phyloP scores from a whole-genome alignment of 2,329 filamentous ascomycete genomes.

The Penicillium sclerotigenum region DNA sequence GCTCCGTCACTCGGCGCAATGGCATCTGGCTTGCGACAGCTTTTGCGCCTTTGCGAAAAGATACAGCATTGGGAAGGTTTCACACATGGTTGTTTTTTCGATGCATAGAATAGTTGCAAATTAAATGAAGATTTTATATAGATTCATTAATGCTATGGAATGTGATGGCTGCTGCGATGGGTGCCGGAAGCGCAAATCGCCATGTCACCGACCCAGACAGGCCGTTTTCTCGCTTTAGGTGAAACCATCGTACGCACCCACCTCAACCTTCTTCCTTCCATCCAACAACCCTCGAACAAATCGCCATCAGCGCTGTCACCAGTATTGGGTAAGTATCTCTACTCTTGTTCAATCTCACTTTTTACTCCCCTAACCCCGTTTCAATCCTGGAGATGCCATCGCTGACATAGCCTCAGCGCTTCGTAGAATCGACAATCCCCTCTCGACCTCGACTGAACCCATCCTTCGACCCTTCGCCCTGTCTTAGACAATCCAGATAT shows the following conservation, averaged over 20 bases:
- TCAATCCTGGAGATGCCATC: constrained; percentile 34
- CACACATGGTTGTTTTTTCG: constrained; percentile 2
- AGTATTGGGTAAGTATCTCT: constrained; percentile 16
- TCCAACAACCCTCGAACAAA: constrained; percentile 13
- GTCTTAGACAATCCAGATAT: constrained; percentile 19
- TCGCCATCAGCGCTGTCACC: constrained; percentile 8
- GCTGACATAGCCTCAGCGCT: constrained; percentile 41
- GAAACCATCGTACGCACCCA: constrained; percentile 41
- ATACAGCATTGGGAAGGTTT: neutral
- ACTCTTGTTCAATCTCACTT: constrained; percentile 13
- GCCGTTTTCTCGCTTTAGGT: constrained; percentile 41
- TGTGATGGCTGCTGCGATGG: constrained; percentile 20
- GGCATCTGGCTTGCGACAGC: constrained; percentile 24
- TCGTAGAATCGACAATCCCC: constrained; percentile 33
- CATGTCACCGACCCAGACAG: constrained; percentile 33
- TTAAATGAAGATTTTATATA: neutral
- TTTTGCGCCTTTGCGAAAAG: constrained; percentile 26
- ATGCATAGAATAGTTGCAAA: constrained; percentile 1
- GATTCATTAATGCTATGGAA: constrained; percentile 8
- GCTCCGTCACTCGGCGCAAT: constrained; percentile 24
- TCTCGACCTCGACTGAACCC: constrained; percentile 25
- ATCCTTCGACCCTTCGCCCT: constrained; percentile 18
- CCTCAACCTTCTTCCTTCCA: constrained; percentile 26
- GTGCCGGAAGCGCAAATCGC: constrained; percentile 29
- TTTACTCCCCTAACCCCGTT: constrained; percentile 20